Percentiles rank a stretch among this genome's conserved stretches.
Evolutionary conservation across 2,329 filamentous ascomycete genomes (phyloP).

Genomic region (Hypoxylon sp.): DNA sequence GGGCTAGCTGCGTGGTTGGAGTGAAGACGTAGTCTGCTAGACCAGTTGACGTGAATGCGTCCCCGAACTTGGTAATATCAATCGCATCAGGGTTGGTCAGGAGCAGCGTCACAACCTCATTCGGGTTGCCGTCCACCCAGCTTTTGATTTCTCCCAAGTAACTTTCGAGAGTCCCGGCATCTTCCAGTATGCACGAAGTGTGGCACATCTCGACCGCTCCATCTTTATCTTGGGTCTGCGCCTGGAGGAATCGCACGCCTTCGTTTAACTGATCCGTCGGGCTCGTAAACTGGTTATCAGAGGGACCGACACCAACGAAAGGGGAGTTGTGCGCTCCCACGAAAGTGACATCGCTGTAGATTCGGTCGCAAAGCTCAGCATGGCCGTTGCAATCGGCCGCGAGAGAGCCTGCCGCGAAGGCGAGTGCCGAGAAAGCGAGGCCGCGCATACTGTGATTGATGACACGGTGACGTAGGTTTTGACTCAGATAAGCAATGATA

Average conservation of each 20-base stretch:
- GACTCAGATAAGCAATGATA: neutral
- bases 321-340: constrained; percentile 74
- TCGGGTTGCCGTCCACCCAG: constrained; percentile 69
- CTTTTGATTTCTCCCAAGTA: constrained; percentile 69
- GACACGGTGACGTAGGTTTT: neutral
- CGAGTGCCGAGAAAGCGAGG: constrained; percentile 36
- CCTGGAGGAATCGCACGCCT: constrained; percentile 73
- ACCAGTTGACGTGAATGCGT: constrained; percentile 65
- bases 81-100: constrained; percentile 72
- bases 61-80: constrained; percentile 65
- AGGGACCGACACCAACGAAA: constrained; percentile 67
- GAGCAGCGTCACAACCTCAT: constrained; percentile 73
- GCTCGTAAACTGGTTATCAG: constrained; percentile 71
- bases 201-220: constrained; percentile 71
- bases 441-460: constrained; percentile 35
- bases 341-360: constrained; percentile 70
- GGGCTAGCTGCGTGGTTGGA: constrained; percentile 56
- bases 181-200: constrained; percentile 69
- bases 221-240: constrained; percentile 68
- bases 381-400: constrained; percentile 67
- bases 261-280: constrained; percentile 68
- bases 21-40: constrained; percentile 69
- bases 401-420: constrained; percentile 38
- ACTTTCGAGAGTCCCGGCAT: constrained; percentile 66
- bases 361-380: constrained; percentile 64